phyloP scores from a whole-genome alignment of 768 basidiomycete genomes.

The Russula lepida region DNA sequence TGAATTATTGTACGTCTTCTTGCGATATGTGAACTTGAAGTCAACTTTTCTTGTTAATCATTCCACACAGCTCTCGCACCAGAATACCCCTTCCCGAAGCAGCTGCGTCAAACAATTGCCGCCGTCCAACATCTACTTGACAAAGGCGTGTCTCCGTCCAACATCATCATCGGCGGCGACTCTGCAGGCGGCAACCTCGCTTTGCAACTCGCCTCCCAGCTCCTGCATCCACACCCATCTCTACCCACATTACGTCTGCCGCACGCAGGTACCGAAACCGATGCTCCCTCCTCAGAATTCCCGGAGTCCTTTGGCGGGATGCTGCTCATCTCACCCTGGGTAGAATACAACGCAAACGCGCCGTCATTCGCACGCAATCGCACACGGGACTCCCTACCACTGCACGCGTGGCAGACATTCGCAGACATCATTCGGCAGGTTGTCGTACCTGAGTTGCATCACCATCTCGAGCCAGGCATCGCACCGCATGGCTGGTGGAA shows the following conservation, averaged over 20 bases:
- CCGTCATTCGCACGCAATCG: background rate
- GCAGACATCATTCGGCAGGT: background rate
- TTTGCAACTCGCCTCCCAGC: slow-evolving; percentile 18
- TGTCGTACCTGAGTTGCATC: background rate
- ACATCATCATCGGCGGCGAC: slow-evolving; percentile 20
- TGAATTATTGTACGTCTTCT: slow-evolving; percentile 3
- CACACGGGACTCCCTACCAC: background rate
- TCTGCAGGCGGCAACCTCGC: slow-evolving; percentile 14
- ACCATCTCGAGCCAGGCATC: background rate
- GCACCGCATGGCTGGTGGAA: background rate
- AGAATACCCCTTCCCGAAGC: background rate
- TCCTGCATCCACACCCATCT: slow-evolving; percentile 18
- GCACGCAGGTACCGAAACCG: background rate
- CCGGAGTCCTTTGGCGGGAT: background rate
- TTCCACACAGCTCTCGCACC: background rate
- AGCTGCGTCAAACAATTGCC: background rate
- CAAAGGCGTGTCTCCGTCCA: slow-evolving; percentile 14
- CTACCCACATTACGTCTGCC: background rate
- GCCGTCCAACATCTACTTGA: slow-evolving; percentile 18
- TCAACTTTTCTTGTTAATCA: background rate
- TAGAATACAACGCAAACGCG: background rate
- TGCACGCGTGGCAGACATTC: background rate
- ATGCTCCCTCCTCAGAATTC: background rate
- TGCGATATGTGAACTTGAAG: background rate
- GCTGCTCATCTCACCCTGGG: slow-evolving; percentile 4